These are phyloP conservation scores for Fusarium praegraminearum DNA, from an alignment of 2,329 filamentous ascomycete genomes.

Conservation along the genomic window DNA sequence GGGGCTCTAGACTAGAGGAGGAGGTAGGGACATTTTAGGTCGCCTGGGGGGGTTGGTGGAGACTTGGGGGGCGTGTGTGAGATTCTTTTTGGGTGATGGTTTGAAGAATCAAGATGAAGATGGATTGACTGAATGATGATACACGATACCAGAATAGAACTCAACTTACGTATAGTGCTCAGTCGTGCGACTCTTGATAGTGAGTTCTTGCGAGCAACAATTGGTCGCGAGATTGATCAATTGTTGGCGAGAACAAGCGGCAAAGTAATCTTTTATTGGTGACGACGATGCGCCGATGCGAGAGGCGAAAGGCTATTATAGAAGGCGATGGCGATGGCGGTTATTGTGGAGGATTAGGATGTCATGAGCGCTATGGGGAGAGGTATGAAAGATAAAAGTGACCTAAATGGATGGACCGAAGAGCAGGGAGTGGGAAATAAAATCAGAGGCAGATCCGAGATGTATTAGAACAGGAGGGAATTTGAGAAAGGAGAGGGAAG, in stretches of 20 bases:
- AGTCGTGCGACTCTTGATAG: neutral
- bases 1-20: slow-evolving; percentile 23
- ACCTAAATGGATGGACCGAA: slow-evolving; percentile 35
- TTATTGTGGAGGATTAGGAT: slow-evolving; percentile 21
- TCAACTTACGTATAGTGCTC: slow-evolving; percentile 10
- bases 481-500: slow-evolving; percentile 6
- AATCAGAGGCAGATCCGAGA: slow-evolving; percentile 2
- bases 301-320: slow-evolving; percentile 14
- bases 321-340: neutral
- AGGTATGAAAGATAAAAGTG: slow-evolving; percentile 9
- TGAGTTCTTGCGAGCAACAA: slow-evolving; percentile 7
- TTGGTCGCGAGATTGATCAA: neutral
- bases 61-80: slow-evolving; percentile 31
- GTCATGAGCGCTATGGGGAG: slow-evolving; percentile 2
- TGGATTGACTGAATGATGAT: neutral
- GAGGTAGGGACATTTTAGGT: slow-evolving; percentile 31
- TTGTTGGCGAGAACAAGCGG: neutral
- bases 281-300: slow-evolving; percentile 16
- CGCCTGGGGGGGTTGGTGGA: slow-evolving; percentile 29
- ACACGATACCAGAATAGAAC: neutral
- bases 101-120: neutral
- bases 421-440: slow-evolving; percentile 12
- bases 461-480: neutral
- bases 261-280: slow-evolving; percentile 7
- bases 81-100: slow-evolving; percentile 6